Base-by-base conservation (phyloP, 805 yeast genomes). In the Saccharomycopsis selenospora region DNA sequence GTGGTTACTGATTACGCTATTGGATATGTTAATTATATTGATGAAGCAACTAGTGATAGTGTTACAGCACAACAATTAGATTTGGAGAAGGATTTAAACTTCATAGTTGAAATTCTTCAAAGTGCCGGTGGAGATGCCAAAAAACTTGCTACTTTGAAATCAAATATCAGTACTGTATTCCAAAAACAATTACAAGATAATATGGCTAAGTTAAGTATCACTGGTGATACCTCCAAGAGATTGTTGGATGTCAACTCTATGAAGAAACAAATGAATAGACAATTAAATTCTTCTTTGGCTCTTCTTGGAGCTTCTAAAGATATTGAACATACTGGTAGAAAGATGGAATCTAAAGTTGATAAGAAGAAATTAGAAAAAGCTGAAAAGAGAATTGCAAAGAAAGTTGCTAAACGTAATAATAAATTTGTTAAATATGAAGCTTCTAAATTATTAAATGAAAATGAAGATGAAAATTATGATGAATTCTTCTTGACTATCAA, bases 311-410 rank as follows among this genome's bases (percentile, higher is more conserved):
- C 89, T 13, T 75, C 83, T 13, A 77, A 79, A 53, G 96, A 89
- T 61, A 83, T 93, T 56, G 96, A 90, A 54, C 95, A 90, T 54
- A 75, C 95, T 0, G 96, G 96, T 49, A 78, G 96, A 66, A 80
- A 83, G 57, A 84, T 89, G 70, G 98, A 93, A 65, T 82, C 95
- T 41, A 79, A 95, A 61, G 99, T 93, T 40, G 99, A 93, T 66
- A 85, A 85, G 73, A 90, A 89, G 80, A 93, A 93, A 67, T 79
- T 93, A 59, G 96, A 90, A 63, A 93, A 91, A 66, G 99, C 96
- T 50, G 99, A 93, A 71, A 80, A 89, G 60, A 93, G 93, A 72
- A 90, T 93, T 63, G 97, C 96, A 20, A 91, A 95, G 62, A 93
- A 93, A 69, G 91, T 93, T 53, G 97, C 96, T 36, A 91, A 91